A percentile compares a stretch with the other conserved stretches of the same genome.
Conservation (phyloP, 1,139 yeast species). For the Yamadazyma songkhlaensis region DNA sequence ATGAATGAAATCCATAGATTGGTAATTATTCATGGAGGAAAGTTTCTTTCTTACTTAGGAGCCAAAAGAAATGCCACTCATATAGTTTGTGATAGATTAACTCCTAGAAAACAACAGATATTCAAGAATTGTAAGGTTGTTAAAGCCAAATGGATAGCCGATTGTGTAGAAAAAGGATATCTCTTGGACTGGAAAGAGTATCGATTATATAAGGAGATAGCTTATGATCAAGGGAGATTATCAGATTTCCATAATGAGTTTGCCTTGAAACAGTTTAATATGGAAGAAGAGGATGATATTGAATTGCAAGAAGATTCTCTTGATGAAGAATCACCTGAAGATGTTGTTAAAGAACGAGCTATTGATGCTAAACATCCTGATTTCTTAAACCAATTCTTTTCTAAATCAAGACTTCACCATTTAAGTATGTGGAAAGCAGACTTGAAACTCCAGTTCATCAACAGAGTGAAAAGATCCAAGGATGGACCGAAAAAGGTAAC, state of each 20-base stretch:
- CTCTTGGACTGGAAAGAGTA: conserved; percentile 70
- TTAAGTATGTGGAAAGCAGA: conserved; percentile 85
- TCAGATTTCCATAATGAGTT: conserved; percentile 7
- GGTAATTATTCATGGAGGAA: conserved; percentile 79
- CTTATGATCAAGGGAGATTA: conserved; percentile 48
- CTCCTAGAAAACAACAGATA: conserved; percentile 70
- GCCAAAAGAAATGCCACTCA: conserved; percentile 80
- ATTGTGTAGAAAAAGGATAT: conserved; percentile 48
- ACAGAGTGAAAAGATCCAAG: conserved; percentile 12
- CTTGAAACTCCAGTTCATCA: conserved; percentile 57
- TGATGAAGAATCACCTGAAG: conserved; percentile 4
- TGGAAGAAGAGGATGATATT: conserved; percentile 10
- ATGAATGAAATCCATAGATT: conserved; percentile 67
- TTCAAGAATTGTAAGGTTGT: conserved; percentile 73
- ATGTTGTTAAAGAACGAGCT: conserved; percentile 5
- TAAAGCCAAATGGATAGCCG: conserved; percentile 77
- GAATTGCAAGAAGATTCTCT: conserved; percentile 8
- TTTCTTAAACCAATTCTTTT: conserved; percentile 68
- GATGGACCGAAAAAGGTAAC: conserved; percentile 8
- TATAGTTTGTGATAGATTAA: conserved; percentile 73
- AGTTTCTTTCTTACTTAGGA: conserved; percentile 61
- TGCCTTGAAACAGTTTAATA: conserved; percentile 7
- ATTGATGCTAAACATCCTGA: conserved; percentile 75
- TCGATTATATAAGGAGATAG: conserved; percentile 49
- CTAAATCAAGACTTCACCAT: conserved; percentile 83